Evolutionary conservation across 2,329 filamentous ascomycete genomes (phyloP), one percentile per base, ranked within the genome.

Genomic region (Microsporum ferrugineum): DNA sequence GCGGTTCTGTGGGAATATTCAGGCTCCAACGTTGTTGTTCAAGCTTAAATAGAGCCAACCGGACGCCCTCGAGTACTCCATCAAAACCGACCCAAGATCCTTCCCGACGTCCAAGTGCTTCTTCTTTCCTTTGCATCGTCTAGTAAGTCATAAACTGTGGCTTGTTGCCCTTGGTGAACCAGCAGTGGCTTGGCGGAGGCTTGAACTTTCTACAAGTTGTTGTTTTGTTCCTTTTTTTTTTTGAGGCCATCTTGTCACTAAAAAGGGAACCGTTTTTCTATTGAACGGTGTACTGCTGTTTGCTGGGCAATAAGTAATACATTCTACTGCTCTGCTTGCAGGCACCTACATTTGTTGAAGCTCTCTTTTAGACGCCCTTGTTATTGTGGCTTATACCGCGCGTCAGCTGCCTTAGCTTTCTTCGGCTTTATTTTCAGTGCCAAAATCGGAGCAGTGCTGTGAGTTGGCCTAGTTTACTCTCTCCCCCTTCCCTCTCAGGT

Each of bases 191-290:
- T 55, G 51, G 51, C 51, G 23, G 49, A 36, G 49, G 49, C 49
- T 55, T 55, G 49, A 55, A 2, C 23, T 47, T 31, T 39, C 27
- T 5, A 12, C 38, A 29, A 29, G 8, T 29, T 49, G 45, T 49
- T 49, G 45, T 51, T 51, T 51, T 23, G 23, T 12, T 51, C 17
- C 17, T 23, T 23, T 23, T 23, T 23, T 23, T 23, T 23, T 23
- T 14, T 53, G 31, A 55, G 51, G 51, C 51, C 51, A 55, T 55
- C 51, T 55, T 55, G 51, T 38, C 51, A 36, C 29, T 51, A 23
- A 23, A 17, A 17, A 23, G 17, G 17, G 17, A 23, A 23, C 17
- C 43, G n/a, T 39, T 39, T 7, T 3, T 12, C 38, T 39, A 12
- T 39, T 39, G 38, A 39, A 12, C 38, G 14, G 38, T 39, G 38